Base-by-base conservation (phyloP, 164 flowering plant species). In the Platanus orientalis region DNA sequence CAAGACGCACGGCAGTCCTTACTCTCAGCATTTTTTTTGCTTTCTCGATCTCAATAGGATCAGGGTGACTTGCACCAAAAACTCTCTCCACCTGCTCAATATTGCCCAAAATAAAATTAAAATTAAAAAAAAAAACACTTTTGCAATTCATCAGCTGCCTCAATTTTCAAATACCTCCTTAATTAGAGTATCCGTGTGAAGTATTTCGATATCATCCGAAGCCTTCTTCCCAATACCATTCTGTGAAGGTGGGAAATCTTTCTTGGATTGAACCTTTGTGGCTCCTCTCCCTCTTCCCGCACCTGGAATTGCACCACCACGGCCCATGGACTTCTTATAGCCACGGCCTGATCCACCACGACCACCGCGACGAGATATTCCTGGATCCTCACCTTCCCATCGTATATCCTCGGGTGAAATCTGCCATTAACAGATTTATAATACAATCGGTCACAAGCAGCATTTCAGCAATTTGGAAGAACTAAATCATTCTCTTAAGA, bases 21-120 rank as follows among this genome's bases (percentile, higher is more conserved):
- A 95, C 99, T 73, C 80, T 85, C n/a, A 95, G 81, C 81, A 83
- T 69, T 71, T 79, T 82, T 81, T 83, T 92, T 47, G 99, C 97
- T 73, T 80, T 95, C 45, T 80, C 90, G 56, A 92, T 75, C 77
- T 92, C 97, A 20, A 68, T 36, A 45, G 76, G 83, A 75, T 90
- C 86, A 12, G 97, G 94, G 76, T 79, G 78, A 69, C 64, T 83
- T 27, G 78, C 69, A 75, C 58, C 71, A 45, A 92, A 81, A 53
- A 92, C 80, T 62, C 70, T 86, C 72, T 92, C 96, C 51, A 92
- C 97, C 99, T 95, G 79, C 40, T 59, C 47, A 11, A 54, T 26
- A 53, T 40, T 4, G 9, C 39, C 12, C 2, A 20, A 17, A 54
- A 56, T 0, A 7, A 4, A 20, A 29, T 16, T 16, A 14, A 50